Evolutionary conservation across 2,329 filamentous ascomycete species (phyloP), one percentile per base, ranked within the genome.

Genomic region (Neonectria magnoliae): DNA sequence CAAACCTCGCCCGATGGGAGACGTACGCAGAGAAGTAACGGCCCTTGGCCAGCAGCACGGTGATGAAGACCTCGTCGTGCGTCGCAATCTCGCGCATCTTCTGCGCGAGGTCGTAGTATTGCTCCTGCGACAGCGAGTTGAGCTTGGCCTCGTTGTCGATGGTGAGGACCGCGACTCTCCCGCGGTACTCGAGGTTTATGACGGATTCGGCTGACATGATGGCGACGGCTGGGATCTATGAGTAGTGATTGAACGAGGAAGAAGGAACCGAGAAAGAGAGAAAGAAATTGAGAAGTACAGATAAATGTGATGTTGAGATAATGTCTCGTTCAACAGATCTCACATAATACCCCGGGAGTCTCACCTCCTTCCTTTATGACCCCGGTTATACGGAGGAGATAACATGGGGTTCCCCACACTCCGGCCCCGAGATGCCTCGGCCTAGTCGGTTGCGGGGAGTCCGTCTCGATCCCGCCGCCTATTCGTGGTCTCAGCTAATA

Each of bases 71-170:
- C 69, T 97, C 92, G 66, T 95, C 89, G 68, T 90, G 90, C 9
- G 83, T 85, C 16, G 93, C 94, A 53, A 98, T 85, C 76, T 97
- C 90, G 62, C 91, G 87, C 76, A 99, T 81, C 53, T 88, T 85
- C 71, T 88, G 85, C 1, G 91, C 89, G 45, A 98, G 85, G 31
- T 89, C 85, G 78, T 92, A 97, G 83, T 98, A 98, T 56, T 90
- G 85, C 66, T 87, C 82, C 73, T 87, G 84, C 64, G 82, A 87
- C 56, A 98, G 82, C 33, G 95, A 93, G 79, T 97, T 97, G 79
- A 98, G 92, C 82, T 98, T 98, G 77, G 90, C 87, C 59, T 90
- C 87, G 56, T 93, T 91, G 80, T 94, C 91, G 76, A 99, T 90
- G 18, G 93, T 97, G 79, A 99, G 90, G 76, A 94, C 88, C 75